Base-by-base conservation (phyloP, 495 filamentous ascomycete genomes). In the Podospora fimiseda region DNA sequence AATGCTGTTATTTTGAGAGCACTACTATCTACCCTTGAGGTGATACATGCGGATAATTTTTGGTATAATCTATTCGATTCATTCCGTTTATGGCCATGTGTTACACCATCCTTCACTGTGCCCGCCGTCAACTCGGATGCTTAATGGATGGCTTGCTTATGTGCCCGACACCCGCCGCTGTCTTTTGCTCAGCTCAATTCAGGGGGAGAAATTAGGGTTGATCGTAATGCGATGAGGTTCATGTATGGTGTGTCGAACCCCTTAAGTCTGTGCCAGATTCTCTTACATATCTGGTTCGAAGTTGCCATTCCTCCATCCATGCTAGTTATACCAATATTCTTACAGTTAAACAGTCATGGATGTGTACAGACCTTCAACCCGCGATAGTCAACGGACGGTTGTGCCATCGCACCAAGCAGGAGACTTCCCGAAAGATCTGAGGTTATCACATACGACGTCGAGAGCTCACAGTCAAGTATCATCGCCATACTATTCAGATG, bases 371-470 rank as follows among this genome's bases (percentile, higher is more conserved):
- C 44, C 44, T 6, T 47, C 44, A 47, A 47, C 44, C 1, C 14
- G 44, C 15, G 44, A 47, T 23, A 47, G 44, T 15, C 44, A 47
- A 30, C 44, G 23, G 6, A 24, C 44, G 22, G 27, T 47, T 11
- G 20, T 24, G 2, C 44, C 21, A n/a, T 24, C 44, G 1, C 44
- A 27, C 11, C 21, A 27, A 16, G 22, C 21, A 33, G 20, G 14
- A 11, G 21, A n/a, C 6, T 22, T 15, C 14, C 23, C 44, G 3
- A 20, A 47, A 20, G 44, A 47, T 30, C 44, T 20, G 15, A 27
- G 44, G 23, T 13, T 47, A 2, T 47, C 44, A 1, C 22, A 47
- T 7, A 22, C 44, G 6, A 27, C 22, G 14, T 47, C 44, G 11
- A 22, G 13, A 2, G 22, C 44, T 3, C 20, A 47, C 5, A 47